phyloP scores from a whole-genome alignment of 805 yeast species.

The Suhomyces kilbournensis region DNA sequence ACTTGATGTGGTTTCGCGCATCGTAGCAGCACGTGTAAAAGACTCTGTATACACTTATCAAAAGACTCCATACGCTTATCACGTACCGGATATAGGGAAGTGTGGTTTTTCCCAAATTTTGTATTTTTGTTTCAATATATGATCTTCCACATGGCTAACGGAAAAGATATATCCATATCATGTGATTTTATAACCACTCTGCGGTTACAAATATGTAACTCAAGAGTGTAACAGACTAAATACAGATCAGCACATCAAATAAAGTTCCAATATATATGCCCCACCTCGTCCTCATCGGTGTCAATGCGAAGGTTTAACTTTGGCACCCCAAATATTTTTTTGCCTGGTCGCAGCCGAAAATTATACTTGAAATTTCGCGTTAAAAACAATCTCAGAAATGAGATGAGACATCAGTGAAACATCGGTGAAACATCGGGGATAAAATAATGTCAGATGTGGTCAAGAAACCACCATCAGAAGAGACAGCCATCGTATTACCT shows the following conservation, averaged over 20 bases:
- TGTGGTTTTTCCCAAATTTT: not conserved
- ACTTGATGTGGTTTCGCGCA: too few species aligned
- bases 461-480: not conserved
- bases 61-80: too few species aligned
- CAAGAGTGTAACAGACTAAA: too few species aligned
- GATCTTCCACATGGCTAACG: not conserved
- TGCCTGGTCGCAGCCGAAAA: not conserved
- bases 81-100: not conserved
- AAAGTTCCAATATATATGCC: too few species aligned
- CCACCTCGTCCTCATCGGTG: not conserved
- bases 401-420: not conserved
- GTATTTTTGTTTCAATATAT: not conserved
- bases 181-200: not conserved
- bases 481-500: conserved; percentile 16
- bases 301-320: too few species aligned
- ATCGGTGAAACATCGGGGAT: too few species aligned
- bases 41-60: not conserved
- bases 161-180: too few species aligned
- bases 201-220: not conserved
- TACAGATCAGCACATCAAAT: too few species aligned
- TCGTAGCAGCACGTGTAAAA: too few species aligned
- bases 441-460: not conserved
- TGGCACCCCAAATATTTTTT: too few species aligned
- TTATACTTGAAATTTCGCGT: not conserved
- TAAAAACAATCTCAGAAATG: not conserved